Evolutionary conservation across 2,329 filamentous ascomycete species (phyloP), one percentile per base, ranked within the genome.

Genomic region (Epichloe festucae): DNA sequence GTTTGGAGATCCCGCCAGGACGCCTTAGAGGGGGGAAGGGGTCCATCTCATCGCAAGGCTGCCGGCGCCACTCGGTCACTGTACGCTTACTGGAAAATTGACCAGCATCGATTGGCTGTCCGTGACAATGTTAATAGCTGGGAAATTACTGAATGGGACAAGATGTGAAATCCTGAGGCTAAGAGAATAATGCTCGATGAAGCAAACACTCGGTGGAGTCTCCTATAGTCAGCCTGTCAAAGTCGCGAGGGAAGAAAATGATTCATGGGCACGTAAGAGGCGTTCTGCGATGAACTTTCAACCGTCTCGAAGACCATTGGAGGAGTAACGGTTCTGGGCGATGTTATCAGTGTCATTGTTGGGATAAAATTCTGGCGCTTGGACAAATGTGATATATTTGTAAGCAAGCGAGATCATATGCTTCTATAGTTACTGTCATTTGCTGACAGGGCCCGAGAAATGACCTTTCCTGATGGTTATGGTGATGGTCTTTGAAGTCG

Each of bases 61-160:
- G 87, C 70, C 73, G 78, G 80, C 65, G 81, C 69, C 66, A 77
- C 73, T 63, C 79, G 71, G 70, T 79, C 75, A 67, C 78, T 72
- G 68, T 85, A 75, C 68, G 78, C 66, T 67, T 85, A 67, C 75
- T 85, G 85, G 77, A 73, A 73, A 53, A 87, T 89, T 60, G 82
- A 86, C 61, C 81, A 85, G 57, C 76, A 83, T 60, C 78, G 78
- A 52, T 70, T 95, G 60, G 77, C 79, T 38, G 77, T 95, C 55
- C 73, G 75, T 23, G 82, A 91, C 61, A 78, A 77, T 17, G 79
- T 77, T 39, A 65, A 73, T 56, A 74, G 70, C 44, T 93, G 86
- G 82, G 72, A 77, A 48, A 75, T 88, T 56, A 68, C 69, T 40
- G 71, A 77, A 41, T 87, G 82, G 83, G 42, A 41, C 19, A 31